phyloP scores from a whole-genome alignment of 208 protist genomes.

The Endotrypanum monterogeii region DNA sequence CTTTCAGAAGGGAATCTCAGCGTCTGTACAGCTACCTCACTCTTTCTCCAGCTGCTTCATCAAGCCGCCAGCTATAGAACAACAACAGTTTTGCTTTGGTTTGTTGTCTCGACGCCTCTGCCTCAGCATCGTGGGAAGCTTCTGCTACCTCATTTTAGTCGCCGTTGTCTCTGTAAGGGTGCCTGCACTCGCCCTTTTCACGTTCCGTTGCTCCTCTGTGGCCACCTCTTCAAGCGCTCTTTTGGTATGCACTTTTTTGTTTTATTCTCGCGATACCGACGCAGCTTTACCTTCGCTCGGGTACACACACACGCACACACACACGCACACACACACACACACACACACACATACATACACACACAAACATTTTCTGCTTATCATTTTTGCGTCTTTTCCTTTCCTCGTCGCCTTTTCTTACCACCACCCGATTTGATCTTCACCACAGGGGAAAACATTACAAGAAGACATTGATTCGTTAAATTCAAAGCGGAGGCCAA shows the following conservation, averaged over 20 bases:
- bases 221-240: too few relatives aligned
- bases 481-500: too few relatives aligned
- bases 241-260: not conserved
- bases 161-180: not conserved
- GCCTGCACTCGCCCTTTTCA: not conserved
- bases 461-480: too few relatives aligned
- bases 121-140: not conserved
- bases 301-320: not conserved
- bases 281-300: not conserved
- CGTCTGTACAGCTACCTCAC: not conserved
- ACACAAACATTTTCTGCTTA: slow-evolving; percentile 3
- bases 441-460: too few relatives aligned
- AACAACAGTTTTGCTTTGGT: not conserved
- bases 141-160: not conserved
- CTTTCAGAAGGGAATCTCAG: too few relatives aligned
- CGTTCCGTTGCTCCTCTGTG: not conserved
- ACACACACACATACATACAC: not conserved
- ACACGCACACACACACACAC: slow-evolving; percentile 5
- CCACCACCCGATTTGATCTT: too few relatives aligned
- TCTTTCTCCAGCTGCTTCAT: not conserved
- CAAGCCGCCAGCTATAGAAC: not conserved
- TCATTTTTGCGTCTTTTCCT: slow-evolving; percentile 9
- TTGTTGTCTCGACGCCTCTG: not conserved
- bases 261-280: not conserved
- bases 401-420: too few relatives aligned